A percentile compares a stretch with the other conserved stretches of the same genome.
Conservation (phyloP, 208 protist species). For the Leishmania braziliensis region DNA sequence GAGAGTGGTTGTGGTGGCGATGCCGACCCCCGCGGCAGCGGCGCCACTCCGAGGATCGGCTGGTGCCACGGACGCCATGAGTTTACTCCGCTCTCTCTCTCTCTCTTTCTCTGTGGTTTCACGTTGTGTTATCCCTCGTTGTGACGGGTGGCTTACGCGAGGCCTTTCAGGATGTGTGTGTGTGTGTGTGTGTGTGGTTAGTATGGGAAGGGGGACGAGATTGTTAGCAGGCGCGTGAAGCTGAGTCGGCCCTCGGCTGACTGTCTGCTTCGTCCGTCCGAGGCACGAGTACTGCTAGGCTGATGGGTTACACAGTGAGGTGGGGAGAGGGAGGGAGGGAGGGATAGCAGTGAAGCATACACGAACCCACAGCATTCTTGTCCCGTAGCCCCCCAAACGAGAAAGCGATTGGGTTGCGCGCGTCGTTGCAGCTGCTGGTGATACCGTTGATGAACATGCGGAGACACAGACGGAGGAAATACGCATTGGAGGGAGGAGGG, state of each 20-base stretch:
- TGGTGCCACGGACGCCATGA: background rate
- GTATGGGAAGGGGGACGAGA: too few relatives aligned
- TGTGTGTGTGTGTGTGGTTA: background rate
- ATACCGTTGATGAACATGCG: background rate
- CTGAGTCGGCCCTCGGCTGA: too few relatives aligned
- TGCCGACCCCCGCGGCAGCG: background rate
- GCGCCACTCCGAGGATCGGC: background rate
- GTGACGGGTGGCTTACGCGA: background rate
- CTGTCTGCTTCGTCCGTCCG: too few relatives aligned
- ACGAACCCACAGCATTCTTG: background rate
- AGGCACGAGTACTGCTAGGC: too few relatives aligned
- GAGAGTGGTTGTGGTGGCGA: background rate
- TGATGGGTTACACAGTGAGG: background rate
- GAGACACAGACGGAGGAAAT: background rate
- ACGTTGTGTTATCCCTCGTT: background rate
- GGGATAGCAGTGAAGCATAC: background rate
- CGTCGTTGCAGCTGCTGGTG: background rate
- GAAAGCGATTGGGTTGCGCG: too few relatives aligned
- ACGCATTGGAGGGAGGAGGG: background rate
- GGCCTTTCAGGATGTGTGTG: background rate
- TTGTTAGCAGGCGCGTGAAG: too few relatives aligned
- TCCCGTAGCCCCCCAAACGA: background rate
- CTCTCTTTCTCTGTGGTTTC: background rate
- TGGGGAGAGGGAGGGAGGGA: constrained; percentile 1
- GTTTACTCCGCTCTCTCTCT: background rate